These are phyloP conservation scores for Thelonectria rubi DNA, from an alignment of 2,329 filamentous ascomycete species.

Conservation along the genomic window DNA sequence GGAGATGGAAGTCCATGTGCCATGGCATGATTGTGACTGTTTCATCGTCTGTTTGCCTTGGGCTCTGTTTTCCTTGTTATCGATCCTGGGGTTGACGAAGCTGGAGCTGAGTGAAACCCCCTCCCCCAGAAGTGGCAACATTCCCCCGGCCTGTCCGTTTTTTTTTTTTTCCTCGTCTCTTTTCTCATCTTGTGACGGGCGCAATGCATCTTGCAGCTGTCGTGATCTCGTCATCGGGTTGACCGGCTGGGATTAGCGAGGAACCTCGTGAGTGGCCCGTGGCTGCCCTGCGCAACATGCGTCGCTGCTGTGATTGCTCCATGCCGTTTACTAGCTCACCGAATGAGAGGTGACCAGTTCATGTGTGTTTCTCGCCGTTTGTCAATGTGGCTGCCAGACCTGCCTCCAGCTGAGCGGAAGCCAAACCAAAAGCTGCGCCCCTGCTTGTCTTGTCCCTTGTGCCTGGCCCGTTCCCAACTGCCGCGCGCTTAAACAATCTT, in stretches of 20 bases:
- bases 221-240: too few relatives aligned
- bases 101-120: too few relatives aligned
- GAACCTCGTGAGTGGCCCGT: too few relatives aligned
- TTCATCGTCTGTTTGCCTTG: not conserved
- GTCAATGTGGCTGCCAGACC: not conserved
- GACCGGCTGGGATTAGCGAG: too few relatives aligned
- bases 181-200: too few relatives aligned
- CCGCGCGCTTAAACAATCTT: constrained; percentile 21
- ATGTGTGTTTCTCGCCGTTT: not conserved
- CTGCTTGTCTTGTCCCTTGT: not conserved
- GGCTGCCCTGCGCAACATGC: too few relatives aligned
- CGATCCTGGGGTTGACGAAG: not conserved
- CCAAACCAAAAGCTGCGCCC: not conserved
- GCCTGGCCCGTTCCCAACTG: constrained; percentile 12
- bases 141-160: not conserved
- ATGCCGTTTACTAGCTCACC: too few relatives aligned
- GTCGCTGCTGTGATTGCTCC: too few relatives aligned
- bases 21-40: constrained; percentile 21
- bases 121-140: not conserved
- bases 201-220: too few relatives aligned
- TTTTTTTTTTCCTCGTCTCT: too few relatives aligned
- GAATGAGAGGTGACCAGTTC: too few relatives aligned
- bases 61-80: not conserved
- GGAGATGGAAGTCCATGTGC: constrained; percentile 20
- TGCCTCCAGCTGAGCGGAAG: too few relatives aligned